phyloP scores from a whole-genome alignment of 139 green algal genomes.

The Ostreobium quekettii region DNA sequence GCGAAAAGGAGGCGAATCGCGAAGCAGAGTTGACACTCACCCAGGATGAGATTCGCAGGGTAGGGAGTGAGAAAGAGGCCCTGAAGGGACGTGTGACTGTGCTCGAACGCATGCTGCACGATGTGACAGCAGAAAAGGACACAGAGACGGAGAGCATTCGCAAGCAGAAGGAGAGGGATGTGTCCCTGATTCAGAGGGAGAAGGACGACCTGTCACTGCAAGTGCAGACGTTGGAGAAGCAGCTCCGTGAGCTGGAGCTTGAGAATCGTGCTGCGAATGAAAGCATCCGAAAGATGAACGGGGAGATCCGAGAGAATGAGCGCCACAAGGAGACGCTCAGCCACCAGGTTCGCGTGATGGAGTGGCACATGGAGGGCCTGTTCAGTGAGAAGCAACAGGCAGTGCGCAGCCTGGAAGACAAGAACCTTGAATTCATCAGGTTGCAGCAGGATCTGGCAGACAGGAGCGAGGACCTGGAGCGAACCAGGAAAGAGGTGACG shows the following conservation, averaged over 20 bases:
- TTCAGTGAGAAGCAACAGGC: constrained; percentile 16
- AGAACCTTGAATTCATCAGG: neutral
- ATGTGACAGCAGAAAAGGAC: constrained; percentile 1
- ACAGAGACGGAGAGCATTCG: neutral
- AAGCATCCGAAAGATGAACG: constrained; percentile 12
- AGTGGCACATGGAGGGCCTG: constrained; percentile 11
- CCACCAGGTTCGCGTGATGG: constrained; percentile 12
- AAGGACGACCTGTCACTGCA: too few relatives aligned
- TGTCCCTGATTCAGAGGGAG: neutral
- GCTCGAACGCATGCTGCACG: neutral
- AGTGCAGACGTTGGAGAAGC: constrained; percentile 6
- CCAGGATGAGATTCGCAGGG: constrained; percentile 8
- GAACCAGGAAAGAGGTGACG: neutral
- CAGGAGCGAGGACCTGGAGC: constrained; percentile 9
- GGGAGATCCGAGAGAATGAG: constrained; percentile 9
- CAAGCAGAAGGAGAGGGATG: neutral
- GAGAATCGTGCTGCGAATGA: constrained; percentile 2
- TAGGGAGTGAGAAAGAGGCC: neutral
- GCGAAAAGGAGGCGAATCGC: too few relatives aligned
- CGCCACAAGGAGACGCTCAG: constrained; percentile 3
- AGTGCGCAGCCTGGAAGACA: neutral
- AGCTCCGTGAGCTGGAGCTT: neutral
- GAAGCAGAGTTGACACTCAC: too few relatives aligned
- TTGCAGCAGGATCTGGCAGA: constrained; percentile 10
- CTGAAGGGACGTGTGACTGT: neutral